Percentiles rank a stretch among this genome's conserved stretches.
These are phyloP conservation scores for Zymoseptoria brevis DNA, from an alignment of 2,329 filamentous ascomycete genomes.

Conservation along the genomic window DNA sequence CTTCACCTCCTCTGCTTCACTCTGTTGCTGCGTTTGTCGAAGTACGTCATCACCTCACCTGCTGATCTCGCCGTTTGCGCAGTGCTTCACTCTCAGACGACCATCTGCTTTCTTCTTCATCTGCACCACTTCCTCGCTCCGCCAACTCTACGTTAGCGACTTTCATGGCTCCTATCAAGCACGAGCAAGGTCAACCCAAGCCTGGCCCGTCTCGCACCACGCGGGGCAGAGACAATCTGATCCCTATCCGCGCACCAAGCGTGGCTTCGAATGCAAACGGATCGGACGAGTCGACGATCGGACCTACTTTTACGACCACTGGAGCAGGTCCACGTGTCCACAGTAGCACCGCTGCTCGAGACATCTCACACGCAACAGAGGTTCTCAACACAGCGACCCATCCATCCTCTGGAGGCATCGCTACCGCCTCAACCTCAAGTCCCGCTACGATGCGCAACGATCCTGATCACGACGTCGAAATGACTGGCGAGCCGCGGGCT, in stretches of 20 bases:
- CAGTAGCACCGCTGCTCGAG: too few species aligned
- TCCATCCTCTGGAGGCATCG: not conserved
- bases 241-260: constrained; percentile 2
- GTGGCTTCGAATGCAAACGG: not conserved
- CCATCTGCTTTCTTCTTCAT: not conserved
- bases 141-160: not conserved
- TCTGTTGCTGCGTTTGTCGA: not conserved
- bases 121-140: not conserved
- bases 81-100: not conserved
- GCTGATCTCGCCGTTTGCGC: not conserved
- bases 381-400: not conserved
- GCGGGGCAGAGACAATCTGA: not conserved
- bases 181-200: not conserved
- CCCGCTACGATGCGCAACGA: not conserved
- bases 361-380: not conserved
- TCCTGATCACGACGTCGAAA: constrained; percentile 3
- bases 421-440: too few species aligned
- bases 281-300: too few species aligned
- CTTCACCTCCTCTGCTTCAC: constrained; percentile 1
- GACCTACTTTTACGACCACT: not conserved
- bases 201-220: not conserved
- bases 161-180: constrained; percentile 1
- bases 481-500: constrained; percentile 1
- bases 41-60: not conserved
- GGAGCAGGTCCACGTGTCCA: not conserved